Conservation (phyloP, 148 eudicot species). For the Diospyros kaki region DNA sequence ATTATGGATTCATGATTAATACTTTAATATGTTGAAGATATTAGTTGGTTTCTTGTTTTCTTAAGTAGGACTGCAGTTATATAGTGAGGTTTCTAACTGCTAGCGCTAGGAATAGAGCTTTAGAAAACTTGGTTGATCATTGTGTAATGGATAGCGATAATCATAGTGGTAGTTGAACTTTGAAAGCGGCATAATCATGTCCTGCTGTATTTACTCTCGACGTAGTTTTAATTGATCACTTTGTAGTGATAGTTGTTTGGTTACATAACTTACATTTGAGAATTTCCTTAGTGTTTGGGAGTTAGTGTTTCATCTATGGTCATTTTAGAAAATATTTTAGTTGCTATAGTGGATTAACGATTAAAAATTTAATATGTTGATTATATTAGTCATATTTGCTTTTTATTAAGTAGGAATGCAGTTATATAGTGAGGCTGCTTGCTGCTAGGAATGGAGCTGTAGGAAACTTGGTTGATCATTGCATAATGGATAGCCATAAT, state of each 20-base stretch:
- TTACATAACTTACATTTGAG: background rate
- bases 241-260: too few relatives aligned
- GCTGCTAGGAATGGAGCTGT: constrained; percentile 44
- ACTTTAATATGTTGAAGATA: background rate
- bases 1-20: constrained; percentile 6
- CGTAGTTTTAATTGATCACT: too few relatives aligned
- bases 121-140: constrained; percentile 55
- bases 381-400: constrained; percentile 8
- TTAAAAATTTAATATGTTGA: background rate
- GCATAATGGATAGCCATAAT: constrained; percentile 69
- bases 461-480: constrained; percentile 57
- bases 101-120: constrained; percentile 45
- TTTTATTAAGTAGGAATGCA: constrained; percentile 30
- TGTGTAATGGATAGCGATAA: constrained; percentile 71
- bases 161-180: constrained; percentile 51
- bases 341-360: constrained; percentile 7
- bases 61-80: constrained; percentile 34
- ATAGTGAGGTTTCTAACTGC: constrained; percentile 30
- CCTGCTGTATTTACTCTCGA: too few relatives aligned
- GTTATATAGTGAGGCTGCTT: constrained; percentile 31
- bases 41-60: constrained; percentile 16
- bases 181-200: too few relatives aligned
- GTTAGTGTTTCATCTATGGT: constrained; percentile 7
- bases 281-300: constrained; percentile 7
- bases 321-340: constrained; percentile 4